Evolutionary conservation across 2,329 filamentous ascomycete species (phyloP).

Genomic region (Harringtonia aguacate): DNA sequence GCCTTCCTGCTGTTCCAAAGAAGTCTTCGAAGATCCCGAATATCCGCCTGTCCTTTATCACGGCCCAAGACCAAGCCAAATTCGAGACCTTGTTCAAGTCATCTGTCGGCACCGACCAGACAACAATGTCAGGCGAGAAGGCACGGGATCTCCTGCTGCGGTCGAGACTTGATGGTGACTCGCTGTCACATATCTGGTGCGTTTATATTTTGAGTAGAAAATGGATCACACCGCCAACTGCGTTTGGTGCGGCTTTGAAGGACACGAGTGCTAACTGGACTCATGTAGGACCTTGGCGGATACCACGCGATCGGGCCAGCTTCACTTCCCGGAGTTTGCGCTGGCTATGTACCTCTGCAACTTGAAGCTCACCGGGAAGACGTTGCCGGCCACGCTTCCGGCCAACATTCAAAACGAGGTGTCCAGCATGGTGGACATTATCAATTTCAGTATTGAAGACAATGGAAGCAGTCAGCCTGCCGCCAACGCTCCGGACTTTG

Average conservation of each 20-base stretch:
- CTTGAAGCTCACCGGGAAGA: slow-evolving; percentile 77
- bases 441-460: slow-evolving; percentile 85
- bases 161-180: slow-evolving; percentile 78
- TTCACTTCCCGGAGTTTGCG: slow-evolving; percentile 96
- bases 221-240: too few species aligned
- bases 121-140: slow-evolving; percentile 85
- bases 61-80: slow-evolving; percentile 85
- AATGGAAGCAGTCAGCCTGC: slow-evolving; percentile 41
- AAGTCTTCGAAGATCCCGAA: slow-evolving; percentile 72
- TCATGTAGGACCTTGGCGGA: slow-evolving; percentile 70
- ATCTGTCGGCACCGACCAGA: slow-evolving; percentile 72
- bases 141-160: slow-evolving; percentile 80
- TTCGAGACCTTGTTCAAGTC: slow-evolving; percentile 98
- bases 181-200: slow-evolving; percentile 87
- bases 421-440: slow-evolving; percentile 99
- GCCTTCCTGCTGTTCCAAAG: slow-evolving; percentile 37
- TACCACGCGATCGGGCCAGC: slow-evolving; percentile 89
- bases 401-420: slow-evolving; percentile 92
- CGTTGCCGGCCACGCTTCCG: slow-evolving; percentile 62
- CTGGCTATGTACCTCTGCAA: slow-evolving; percentile 99
- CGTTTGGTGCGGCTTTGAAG: background rate
- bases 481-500: slow-evolving; percentile 65
- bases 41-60: slow-evolving; percentile 91
- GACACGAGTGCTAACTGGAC: slow-evolving; percentile 8
- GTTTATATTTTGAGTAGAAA: slow-evolving; percentile 16